phyloP scores from a whole-genome alignment of 169 alveolate genomes.

The Perkinsus marinus region DNA sequence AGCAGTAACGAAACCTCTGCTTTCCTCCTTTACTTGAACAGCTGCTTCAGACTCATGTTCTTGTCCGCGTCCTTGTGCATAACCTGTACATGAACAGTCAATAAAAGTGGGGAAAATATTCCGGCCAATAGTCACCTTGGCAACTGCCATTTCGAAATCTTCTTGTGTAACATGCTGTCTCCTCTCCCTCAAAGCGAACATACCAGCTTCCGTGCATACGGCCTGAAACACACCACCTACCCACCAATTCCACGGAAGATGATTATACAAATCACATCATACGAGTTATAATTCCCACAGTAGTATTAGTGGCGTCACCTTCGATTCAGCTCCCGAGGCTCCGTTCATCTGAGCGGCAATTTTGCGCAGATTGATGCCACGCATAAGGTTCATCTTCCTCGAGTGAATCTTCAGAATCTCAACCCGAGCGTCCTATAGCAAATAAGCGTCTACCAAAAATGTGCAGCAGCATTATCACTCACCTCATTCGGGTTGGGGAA shows the following conservation, averaged over 20 bases:
- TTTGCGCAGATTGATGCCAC: conserved; percentile 87
- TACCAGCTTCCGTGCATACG: conserved; percentile 99
- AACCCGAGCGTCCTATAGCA: conserved; percentile 64
- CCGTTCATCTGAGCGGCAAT: conserved; percentile 88
- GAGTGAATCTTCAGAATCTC: conserved; percentile 93
- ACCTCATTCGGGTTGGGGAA: conserved; percentile 79
- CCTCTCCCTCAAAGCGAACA: conserved; percentile 97
- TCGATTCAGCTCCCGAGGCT: conserved; percentile 96
- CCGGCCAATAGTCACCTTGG: conserved; percentile 60
- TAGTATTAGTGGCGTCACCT: too few species aligned
- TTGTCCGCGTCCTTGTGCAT: conserved; percentile 34
- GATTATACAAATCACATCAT: too few species aligned
- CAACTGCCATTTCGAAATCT: conserved; percentile 90
- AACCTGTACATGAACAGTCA: conserved; percentile 3
- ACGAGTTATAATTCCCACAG: too few species aligned
- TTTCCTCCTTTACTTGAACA: neutral
- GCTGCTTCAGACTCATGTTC: conserved; percentile 33
- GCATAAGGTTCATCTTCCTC: conserved; percentile 86
- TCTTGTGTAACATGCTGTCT: conserved; percentile 97
- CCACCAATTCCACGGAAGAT: too few species aligned
- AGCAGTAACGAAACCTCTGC: neutral
- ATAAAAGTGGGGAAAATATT: neutral
- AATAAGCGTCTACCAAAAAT: too few species aligned
- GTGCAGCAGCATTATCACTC: neutral
- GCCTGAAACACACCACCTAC: conserved; percentile 67